Evolutionary conservation across 768 basidiomycete species (phyloP), one percentile per base, ranked within the genome.

Genomic region (Boletus reticulatus): DNA sequence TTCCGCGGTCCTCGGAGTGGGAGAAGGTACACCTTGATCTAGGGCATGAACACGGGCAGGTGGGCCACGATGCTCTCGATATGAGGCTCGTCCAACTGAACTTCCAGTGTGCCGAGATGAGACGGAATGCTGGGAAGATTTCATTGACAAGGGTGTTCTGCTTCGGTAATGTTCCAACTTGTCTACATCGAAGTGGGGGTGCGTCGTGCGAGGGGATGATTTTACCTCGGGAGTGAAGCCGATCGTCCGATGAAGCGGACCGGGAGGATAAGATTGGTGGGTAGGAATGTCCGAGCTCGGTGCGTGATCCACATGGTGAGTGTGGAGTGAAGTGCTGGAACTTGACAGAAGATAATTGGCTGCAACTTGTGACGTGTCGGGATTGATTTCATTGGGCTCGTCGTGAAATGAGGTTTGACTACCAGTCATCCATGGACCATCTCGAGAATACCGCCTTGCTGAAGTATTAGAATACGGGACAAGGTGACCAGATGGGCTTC

Each of bases 401-500:
- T 60, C 58, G 17, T 57, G 56, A 34, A 67, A 31, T 32, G 67
- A 55, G n/a, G 48, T 43, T 39, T 49, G 62, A 27, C 58, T 60
- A 19, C 55, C 47, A 16, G 36, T 6, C 19, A 56, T 49, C 56
- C 50, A 56, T 10, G 60, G 16, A 2, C 54, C 34, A 14, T 50
- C 57, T 43, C 43, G 58, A 2, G 65, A 59, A 47, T 47, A 48
- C 17, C 46, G 58, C 27, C 60, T 62, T 48, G 53, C 43, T 8
- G 51, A 56, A 32, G 43, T 11, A 7, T 57, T 65, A 17, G 59
- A 46, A 41, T 43, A 45, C 9, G 65, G 65, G 4, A 37, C 4
- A 16, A 69, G 59, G 29, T 67, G 66, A 17, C 59, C 65, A 37
- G 65, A 67, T 8, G 48, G 48, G 11, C 64, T 63, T 36, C 56